Evolutionary conservation across 768 basidiomycete genomes (phyloP).

Genomic region (Mycena alexandri): DNA sequence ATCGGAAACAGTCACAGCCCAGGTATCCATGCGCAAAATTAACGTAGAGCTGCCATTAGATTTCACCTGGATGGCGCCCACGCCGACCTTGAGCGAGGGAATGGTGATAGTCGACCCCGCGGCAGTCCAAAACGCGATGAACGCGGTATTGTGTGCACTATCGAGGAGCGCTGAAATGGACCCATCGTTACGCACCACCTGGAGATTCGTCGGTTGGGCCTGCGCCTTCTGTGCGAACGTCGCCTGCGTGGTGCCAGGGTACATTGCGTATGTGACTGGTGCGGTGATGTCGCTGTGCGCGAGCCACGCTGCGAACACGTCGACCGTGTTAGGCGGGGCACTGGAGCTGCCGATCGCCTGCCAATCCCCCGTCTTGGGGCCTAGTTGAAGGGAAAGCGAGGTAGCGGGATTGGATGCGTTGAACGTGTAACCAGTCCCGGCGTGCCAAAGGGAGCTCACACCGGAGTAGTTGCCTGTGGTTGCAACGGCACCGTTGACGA

Average conservation of each 20-base stretch:
- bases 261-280: conserved; percentile 56
- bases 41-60: conserved; percentile 50
- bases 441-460: conserved; percentile 50
- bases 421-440: conserved; percentile 52
- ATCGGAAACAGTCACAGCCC: conserved; percentile 60
- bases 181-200: conserved; percentile 50
- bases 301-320: conserved; percentile 57
- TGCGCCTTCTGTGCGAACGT: conserved; percentile 45
- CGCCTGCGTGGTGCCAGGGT: conserved; percentile 52
- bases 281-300: conserved; percentile 42
- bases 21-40: conserved; percentile 49
- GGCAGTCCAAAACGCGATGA: conserved; percentile 62
- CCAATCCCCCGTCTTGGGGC: conserved; percentile 48
- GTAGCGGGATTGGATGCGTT: conserved; percentile 39
- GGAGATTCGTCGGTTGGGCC: conserved; percentile 34
- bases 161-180: conserved; percentile 59
- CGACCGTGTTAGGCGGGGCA: conserved; percentile 44
- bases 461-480: conserved; percentile 41
- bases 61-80: conserved; percentile 48
- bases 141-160: conserved; percentile 47
- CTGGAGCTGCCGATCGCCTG: conserved; percentile 48
- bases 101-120: conserved; percentile 52
- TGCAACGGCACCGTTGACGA: conserved; percentile 32
- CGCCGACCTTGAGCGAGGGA: conserved; percentile 39
- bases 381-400: conserved; percentile 45